A percentile compares a stretch with the other conserved stretches of the same genome.
phyloP scores from a whole-genome alignment of 331 rosid species.

The Telfairia occidentalis region DNA sequence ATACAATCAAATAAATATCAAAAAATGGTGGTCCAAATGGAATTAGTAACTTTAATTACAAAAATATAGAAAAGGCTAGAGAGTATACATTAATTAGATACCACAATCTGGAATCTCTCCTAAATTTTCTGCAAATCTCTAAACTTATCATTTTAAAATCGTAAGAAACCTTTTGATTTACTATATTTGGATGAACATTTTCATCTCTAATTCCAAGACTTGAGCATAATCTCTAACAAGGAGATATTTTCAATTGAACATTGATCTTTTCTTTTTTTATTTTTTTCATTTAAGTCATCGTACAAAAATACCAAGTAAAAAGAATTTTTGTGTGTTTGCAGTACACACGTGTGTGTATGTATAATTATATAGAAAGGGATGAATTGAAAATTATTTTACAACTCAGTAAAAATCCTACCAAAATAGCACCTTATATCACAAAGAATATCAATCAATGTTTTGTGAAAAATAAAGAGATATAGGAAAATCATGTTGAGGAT shows the following conservation, averaged over 20 bases:
- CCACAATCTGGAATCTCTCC: background rate
- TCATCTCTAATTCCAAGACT: background rate
- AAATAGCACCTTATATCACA: conserved; percentile 6
- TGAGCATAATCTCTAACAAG: background rate
- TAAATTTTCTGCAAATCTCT: background rate
- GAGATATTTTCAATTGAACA: background rate
- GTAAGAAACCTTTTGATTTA: background rate
- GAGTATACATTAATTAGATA: background rate
- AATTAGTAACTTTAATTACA: background rate
- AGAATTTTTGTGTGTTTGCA: background rate
- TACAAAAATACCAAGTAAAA: too few relatives aligned
- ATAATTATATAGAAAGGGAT: background rate
- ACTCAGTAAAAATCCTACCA: background rate
- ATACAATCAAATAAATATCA: too few relatives aligned
- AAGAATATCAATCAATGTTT: background rate
- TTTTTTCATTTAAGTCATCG: background rate
- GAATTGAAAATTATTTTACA: background rate
- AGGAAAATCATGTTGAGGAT: conserved; percentile 31
- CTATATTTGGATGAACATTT: background rate
- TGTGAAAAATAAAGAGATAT: background rate
- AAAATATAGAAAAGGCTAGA: background rate
- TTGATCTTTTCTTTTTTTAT: background rate
- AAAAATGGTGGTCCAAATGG: background rate
- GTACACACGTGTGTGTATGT: background rate
- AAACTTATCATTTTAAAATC: background rate